phyloP scores from a whole-genome alignment of 192 early-diverging fungal genomes.

The Mortierella alpina region DNA sequence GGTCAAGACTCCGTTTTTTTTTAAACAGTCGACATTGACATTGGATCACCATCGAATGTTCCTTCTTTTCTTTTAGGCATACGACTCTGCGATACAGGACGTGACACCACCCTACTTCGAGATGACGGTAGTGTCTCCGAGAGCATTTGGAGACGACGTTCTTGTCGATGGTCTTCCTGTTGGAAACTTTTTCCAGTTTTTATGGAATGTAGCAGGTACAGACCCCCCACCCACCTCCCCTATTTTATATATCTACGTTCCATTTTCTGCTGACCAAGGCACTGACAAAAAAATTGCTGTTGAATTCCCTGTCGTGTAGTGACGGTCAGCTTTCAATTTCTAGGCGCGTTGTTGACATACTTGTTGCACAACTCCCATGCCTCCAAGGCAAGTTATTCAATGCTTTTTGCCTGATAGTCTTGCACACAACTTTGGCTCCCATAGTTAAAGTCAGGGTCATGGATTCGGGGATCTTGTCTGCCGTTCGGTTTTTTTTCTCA shows the following conservation, averaged over 20 bases:
- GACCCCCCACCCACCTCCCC: not conserved
- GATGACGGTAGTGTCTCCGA: constrained; percentile 72
- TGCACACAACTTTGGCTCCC: too few species aligned
- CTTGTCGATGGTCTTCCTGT: constrained; percentile 90
- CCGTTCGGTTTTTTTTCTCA: not conserved
- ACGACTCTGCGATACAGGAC: constrained; percentile 82
- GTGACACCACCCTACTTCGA: constrained; percentile 82
- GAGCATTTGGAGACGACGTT: constrained; percentile 80
- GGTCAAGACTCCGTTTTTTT: constrained; percentile 1
- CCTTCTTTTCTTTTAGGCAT: constrained; percentile 55
- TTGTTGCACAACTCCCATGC: constrained; percentile 91
- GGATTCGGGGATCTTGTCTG: not conserved
- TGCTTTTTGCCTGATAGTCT: too few species aligned
- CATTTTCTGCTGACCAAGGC: constrained; percentile 1
- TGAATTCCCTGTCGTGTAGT: constrained; percentile 29
- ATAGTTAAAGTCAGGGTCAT: too few species aligned
- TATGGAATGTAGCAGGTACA: constrained; percentile 79
- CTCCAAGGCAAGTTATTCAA: constrained; percentile 62
- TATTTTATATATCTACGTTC: not conserved
- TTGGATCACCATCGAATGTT: too few species aligned
- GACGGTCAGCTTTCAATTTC: constrained; percentile 76
- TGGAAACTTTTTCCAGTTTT: constrained; percentile 78
- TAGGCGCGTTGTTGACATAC: constrained; percentile 89
- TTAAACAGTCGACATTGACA: not conserved
- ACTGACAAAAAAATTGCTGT: constrained; percentile 6